Evolutionary conservation across 768 basidiomycete species (phyloP).

Genomic region (Suillus placidus): DNA sequence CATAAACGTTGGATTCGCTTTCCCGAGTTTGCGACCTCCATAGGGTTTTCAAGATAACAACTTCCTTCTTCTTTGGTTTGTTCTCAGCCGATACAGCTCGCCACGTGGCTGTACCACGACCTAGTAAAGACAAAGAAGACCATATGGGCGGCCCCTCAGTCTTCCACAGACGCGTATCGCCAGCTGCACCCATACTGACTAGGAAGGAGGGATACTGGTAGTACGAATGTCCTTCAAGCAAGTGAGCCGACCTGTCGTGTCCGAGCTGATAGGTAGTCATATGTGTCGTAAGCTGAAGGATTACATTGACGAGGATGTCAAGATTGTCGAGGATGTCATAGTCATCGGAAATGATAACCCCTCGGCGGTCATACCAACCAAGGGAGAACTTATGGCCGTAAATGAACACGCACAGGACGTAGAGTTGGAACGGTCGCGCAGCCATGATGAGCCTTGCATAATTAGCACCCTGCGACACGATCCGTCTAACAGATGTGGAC

Average conservation of each 20-base stretch:
- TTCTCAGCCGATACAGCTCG: neutral
- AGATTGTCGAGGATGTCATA: neutral
- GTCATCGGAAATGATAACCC: neutral
- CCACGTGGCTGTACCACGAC: neutral
- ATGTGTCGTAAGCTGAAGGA: neutral
- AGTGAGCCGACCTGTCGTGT: neutral
- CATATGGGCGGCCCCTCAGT: neutral
- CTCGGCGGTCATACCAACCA: neutral
- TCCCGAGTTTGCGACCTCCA: neutral
- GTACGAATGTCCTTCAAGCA: neutral
- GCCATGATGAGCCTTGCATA: neutral
- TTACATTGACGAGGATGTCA: neutral
- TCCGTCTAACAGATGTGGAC: neutral
- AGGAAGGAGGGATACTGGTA: neutral
- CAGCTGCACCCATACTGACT: neutral
- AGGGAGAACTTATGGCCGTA: neutral
- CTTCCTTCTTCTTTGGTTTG: neutral
- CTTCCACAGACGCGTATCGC: neutral
- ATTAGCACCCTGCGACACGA: neutral
- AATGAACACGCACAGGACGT: neutral
- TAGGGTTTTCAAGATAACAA: neutral
- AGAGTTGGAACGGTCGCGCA: neutral
- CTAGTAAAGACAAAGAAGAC: slow-evolving; percentile 5
- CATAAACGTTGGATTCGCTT: neutral
- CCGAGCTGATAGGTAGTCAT: neutral